phyloP scores from a whole-genome alignment of 2,329 filamentous ascomycete species.

The Westerdykella sp. region DNA sequence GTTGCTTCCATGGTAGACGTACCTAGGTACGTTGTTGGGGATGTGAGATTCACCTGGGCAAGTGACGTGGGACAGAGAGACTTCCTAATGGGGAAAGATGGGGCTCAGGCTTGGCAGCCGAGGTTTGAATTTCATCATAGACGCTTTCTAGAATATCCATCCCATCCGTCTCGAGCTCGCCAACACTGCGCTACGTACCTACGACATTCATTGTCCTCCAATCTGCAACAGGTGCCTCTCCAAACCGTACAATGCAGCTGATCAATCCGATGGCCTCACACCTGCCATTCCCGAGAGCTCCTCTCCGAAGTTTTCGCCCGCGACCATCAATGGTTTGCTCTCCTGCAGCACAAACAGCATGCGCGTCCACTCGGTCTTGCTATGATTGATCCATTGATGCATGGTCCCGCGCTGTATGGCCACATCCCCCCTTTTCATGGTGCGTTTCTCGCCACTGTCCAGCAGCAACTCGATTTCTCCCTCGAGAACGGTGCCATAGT shows the following conservation, averaged over 20 bases:
- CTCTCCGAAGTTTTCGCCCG: constrained; percentile 28
- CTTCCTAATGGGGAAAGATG: too few species aligned
- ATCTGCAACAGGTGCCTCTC: not conserved
- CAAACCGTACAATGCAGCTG: not conserved
- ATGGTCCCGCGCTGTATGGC: constrained; percentile 37
- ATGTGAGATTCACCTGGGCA: too few species aligned
- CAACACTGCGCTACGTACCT: not conserved
- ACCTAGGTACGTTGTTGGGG: too few species aligned
- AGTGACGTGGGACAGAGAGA: too few species aligned
- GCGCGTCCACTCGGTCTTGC: constrained; percentile 28
- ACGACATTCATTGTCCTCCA: not conserved
- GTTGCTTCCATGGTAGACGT: too few species aligned
- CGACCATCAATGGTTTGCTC: constrained; percentile 29
- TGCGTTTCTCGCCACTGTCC: constrained; percentile 35
- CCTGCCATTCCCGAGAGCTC: constrained; percentile 33
- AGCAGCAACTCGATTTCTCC: constrained; percentile 35
- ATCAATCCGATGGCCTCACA: constrained; percentile 30
- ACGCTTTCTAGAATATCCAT: too few species aligned
- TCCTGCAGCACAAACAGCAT: constrained; percentile 37
- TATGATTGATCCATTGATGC: constrained; percentile 37
- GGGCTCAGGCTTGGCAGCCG: constrained; percentile 12
- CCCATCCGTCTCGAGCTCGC: not conserved
- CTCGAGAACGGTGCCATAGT: constrained; percentile 37
- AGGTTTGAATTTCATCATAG: constrained; percentile 1
- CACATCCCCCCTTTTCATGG: constrained; percentile 35